Conservation (phyloP, 176 grass and related monocot species). For the bread wheat (Triticum aestivum) region DNA sequence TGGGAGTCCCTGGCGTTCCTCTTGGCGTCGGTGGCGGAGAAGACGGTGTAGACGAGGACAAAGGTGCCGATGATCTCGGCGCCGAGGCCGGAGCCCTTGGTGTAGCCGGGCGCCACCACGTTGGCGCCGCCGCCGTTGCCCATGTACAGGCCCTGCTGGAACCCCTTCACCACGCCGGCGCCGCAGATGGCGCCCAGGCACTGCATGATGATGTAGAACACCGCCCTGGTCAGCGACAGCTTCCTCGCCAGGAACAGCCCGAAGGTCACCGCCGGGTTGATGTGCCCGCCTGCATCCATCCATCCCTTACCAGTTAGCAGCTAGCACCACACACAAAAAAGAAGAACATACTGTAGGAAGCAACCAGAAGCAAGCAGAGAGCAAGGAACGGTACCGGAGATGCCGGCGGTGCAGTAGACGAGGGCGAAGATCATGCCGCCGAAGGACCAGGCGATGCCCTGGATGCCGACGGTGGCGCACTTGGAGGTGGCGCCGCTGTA, state of each 20-base stretch:
- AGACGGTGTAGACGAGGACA: constrained; percentile 95
- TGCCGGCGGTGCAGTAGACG: constrained; percentile 95
- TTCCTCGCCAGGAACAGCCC: constrained; percentile 88
- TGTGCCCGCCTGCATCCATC: constrained; percentile 67
- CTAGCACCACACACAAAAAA: not conserved
- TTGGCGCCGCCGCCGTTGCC: constrained; percentile 73
- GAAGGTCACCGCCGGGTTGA: constrained; percentile 94
- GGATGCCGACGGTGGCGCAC: constrained; percentile 80
- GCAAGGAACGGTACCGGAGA: constrained; percentile 54
- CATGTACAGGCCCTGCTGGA: constrained; percentile 67
- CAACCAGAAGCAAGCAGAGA: not conserved
- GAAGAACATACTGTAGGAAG: not conserved
- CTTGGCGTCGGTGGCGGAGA: constrained; percentile 98
- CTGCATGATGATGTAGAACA: constrained; percentile 94
- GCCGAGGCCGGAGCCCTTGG: constrained; percentile 77
- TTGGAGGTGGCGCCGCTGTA: constrained; percentile 44
- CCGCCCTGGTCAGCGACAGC: constrained; percentile 69
- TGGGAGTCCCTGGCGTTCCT: constrained; percentile 95
- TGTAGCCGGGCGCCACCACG: constrained; percentile 64
- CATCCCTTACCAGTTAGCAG: not conserved
- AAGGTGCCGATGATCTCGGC: constrained; percentile 94
- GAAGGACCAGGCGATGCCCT: constrained; percentile 93
- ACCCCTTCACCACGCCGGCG: constrained; percentile 84
- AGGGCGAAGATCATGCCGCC: constrained; percentile 98
- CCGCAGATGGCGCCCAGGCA: constrained; percentile 94